phyloP scores from a whole-genome alignment of 2,329 filamentous ascomycete genomes.

The Hymenoscyphus occultus region DNA sequence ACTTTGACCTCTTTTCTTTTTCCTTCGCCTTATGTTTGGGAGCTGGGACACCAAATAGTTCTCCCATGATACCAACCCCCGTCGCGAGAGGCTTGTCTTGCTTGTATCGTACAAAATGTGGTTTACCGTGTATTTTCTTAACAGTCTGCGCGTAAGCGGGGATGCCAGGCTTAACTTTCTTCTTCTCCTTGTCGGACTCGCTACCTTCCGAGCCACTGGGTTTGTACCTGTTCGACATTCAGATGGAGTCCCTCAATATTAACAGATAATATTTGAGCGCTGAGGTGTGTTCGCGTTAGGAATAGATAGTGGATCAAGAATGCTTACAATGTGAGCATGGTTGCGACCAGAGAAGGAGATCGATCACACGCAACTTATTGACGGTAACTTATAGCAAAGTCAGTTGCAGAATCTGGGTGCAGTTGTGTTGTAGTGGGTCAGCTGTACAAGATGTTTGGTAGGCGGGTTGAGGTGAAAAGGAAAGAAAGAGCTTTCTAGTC shows the following conservation, averaged over 20 bases:
- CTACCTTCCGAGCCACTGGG: constrained; percentile 7
- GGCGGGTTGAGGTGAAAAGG: too few species aligned
- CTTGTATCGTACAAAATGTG: constrained; percentile 32
- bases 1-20: constrained; percentile 19
- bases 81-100: constrained; percentile 18
- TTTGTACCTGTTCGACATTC: constrained; percentile 18
- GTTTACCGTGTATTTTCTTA: constrained; percentile 32
- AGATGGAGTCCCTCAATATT: neutral
- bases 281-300: neutral
- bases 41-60: constrained; percentile 22
- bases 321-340: neutral
- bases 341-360: neutral
- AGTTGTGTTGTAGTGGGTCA: neutral
- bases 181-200: neutral
- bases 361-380: neutral
- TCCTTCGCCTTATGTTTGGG: constrained; percentile 8
- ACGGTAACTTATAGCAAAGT: neutral
- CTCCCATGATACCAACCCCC: constrained; percentile 25
- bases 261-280: neutral
- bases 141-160: constrained; percentile 30
- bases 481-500: too few species aligned
- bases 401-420: neutral
- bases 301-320: neutral
- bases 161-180: constrained; percentile 15
- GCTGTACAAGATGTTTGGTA: neutral